Evolutionary conservation across 2,329 filamentous ascomycete genomes (phyloP).

Genomic region (Monilinia vaccinii-corymbosi): DNA sequence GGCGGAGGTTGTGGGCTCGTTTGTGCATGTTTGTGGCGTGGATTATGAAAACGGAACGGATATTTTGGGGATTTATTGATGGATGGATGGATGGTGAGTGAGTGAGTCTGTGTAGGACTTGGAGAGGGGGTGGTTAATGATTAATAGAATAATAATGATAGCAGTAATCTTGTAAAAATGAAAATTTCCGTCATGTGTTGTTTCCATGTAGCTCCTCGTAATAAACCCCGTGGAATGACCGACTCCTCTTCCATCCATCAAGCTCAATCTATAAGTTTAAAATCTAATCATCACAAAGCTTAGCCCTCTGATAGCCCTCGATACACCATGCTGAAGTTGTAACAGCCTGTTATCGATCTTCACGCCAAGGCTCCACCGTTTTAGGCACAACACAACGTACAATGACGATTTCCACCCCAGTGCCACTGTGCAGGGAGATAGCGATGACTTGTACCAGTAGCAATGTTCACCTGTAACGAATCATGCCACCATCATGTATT

Average conservation of each 20-base stretch:
- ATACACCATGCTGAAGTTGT: too few relatives aligned
- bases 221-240: too few relatives aligned
- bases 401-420: too few relatives aligned
- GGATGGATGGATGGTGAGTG: too few relatives aligned
- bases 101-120: background rate
- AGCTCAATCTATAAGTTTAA: too few relatives aligned
- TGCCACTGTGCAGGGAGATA: background rate
- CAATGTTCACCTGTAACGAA: background rate
- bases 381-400: too few relatives aligned
- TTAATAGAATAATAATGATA: background rate
- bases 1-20: slow-evolving; percentile 34
- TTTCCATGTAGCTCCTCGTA: too few relatives aligned
- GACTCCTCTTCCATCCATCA: too few relatives aligned
- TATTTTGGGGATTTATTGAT: slow-evolving; percentile 21
- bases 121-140: background rate
- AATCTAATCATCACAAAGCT: too few relatives aligned
- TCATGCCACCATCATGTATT: background rate
- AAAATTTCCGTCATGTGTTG: background rate
- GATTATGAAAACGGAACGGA: slow-evolving; percentile 22
- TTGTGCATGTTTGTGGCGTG: slow-evolving; percentile 33
- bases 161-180: background rate
- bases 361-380: too few relatives aligned
- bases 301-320: too few relatives aligned
- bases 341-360: too few relatives aligned
- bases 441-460: background rate